phyloP scores from a whole-genome alignment of 2,329 filamentous ascomycete species.

The Zymoseptoria ardabiliae region DNA sequence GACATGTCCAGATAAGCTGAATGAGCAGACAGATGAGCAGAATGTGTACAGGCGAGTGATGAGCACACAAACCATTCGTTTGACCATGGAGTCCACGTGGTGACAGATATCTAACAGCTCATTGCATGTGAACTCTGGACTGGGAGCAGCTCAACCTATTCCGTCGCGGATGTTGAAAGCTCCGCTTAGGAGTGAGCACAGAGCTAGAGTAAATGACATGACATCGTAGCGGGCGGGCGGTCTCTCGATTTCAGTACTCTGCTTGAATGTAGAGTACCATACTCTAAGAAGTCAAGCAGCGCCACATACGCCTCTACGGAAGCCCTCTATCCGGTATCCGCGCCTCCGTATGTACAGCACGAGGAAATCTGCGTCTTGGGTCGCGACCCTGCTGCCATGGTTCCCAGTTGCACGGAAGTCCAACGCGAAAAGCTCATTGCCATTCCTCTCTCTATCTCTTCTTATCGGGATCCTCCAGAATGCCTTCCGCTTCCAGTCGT shows the following conservation, averaged over 20 bases:
- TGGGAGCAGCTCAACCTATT: neutral
- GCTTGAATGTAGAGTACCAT: neutral
- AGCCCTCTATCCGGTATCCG: neutral
- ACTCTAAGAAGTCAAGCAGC: neutral
- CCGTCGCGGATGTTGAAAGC: neutral
- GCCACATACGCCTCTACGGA: too few relatives aligned
- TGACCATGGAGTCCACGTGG: too few relatives aligned
- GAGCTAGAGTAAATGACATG: neutral
- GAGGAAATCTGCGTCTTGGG: neutral
- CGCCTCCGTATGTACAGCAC: neutral
- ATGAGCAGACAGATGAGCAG: neutral
- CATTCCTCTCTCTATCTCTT: slow-evolving; percentile 8
- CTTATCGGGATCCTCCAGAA: slow-evolving; percentile 67
- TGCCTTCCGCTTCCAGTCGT: slow-evolving; percentile 91
- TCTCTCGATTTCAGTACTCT: neutral
- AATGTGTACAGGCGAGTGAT: neutral
- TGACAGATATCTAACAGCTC: too few relatives aligned
- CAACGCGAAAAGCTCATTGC: neutral
- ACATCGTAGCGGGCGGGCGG: too few relatives aligned
- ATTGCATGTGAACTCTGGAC: too few relatives aligned
- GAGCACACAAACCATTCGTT: too few relatives aligned
- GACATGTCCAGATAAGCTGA: neutral
- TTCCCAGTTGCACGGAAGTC: neutral
- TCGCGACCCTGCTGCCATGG: neutral
- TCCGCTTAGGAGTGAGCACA: neutral